A percentile compares a stretch with the other conserved stretches of the same genome.
Conservation (phyloP, 106 monocot species). For the Dactylorhiza incarnata region DNA sequence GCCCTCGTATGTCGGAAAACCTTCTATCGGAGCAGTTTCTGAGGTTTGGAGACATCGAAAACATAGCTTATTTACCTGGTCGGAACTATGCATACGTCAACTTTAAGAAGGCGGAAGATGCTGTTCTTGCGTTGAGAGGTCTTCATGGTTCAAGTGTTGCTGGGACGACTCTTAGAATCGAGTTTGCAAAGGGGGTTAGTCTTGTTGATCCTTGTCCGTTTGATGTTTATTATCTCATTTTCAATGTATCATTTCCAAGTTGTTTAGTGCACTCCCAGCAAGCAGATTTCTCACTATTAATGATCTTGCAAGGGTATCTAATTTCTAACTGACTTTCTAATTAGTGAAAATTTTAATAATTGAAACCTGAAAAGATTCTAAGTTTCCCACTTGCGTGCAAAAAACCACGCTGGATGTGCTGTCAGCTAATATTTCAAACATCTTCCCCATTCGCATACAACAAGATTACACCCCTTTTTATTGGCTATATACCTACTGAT, state of each 20-base stretch:
- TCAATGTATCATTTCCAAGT: conserved; percentile 10
- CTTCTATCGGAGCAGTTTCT: conserved; percentile 62
- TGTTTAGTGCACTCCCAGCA: conserved; percentile 9
- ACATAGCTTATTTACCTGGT: conserved; percentile 42
- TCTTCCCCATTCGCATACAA: not conserved
- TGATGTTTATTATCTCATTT: conserved; percentile 10
- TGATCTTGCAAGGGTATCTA: not conserved
- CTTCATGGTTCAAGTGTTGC: conserved; percentile 54
- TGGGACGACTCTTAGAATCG: conserved; percentile 76
- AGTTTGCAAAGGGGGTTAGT: conserved; percentile 99
- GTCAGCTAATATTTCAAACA: not conserved
- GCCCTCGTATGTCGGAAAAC: conserved; percentile 28
- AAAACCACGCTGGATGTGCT: not conserved
- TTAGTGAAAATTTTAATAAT: not conserved
- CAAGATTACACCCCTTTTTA: not conserved
- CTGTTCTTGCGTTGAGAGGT: conserved; percentile 52
- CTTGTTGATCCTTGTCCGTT: conserved; percentile 30
- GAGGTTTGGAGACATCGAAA: conserved; percentile 74
- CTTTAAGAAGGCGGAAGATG: conserved; percentile 59
- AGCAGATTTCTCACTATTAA: not conserved
- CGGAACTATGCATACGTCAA: conserved; percentile 82
- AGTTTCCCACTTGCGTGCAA: not conserved
- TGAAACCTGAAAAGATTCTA: not conserved
- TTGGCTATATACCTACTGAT: not conserved
- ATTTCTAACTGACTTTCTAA: not conserved